Percentiles rank a stretch among this genome's conserved stretches.
Evolutionary conservation across 2,329 filamentous ascomycete genomes (phyloP).

Genomic region (Trichocomaceae sp.): DNA sequence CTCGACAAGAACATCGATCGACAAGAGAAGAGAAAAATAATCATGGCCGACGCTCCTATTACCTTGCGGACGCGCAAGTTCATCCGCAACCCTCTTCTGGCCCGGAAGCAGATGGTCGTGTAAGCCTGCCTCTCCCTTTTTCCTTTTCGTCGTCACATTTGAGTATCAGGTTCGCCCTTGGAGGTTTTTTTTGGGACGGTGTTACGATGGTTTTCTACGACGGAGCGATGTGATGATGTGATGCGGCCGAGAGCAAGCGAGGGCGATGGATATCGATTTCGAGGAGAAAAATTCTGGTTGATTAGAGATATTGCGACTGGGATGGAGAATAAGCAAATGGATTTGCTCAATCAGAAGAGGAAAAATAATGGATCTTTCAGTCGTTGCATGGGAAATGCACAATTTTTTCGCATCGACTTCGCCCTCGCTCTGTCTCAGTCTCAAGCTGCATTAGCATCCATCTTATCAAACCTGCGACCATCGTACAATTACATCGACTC

Average conservation of each 20-base stretch:
- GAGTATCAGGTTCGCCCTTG: neutral
- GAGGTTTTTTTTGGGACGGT: neutral
- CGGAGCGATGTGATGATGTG: slow-evolving; percentile 1
- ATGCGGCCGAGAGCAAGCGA: neutral
- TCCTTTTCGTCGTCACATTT: slow-evolving; percentile 15
- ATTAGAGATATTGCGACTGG: neutral
- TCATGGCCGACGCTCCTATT: slow-evolving; percentile 77
- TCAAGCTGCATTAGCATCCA: neutral
- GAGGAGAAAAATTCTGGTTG: neutral
- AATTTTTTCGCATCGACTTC: neutral
- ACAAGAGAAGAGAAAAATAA: slow-evolving; percentile 44
- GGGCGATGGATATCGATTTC: neutral
- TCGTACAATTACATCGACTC: neutral
- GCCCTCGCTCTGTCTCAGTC: neutral
- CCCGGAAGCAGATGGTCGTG: slow-evolving; percentile 99
- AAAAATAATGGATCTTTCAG: neutral
- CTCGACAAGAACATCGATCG: slow-evolving; percentile 13
- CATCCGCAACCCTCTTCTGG: slow-evolving; percentile 98
- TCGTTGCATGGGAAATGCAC: neutral
- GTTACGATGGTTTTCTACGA: neutral
- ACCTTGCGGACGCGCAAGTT: slow-evolving; percentile 98
- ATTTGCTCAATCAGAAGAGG: neutral
- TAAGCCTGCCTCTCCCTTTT: slow-evolving; percentile 50
- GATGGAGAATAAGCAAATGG: neutral
- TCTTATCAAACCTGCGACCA: neutral